Percentiles rank a stretch among this genome's conserved stretches.
Conservation (phyloP, 2,329 filamentous ascomycete species). For the Paraphaeosphaeria minitans region DNA sequence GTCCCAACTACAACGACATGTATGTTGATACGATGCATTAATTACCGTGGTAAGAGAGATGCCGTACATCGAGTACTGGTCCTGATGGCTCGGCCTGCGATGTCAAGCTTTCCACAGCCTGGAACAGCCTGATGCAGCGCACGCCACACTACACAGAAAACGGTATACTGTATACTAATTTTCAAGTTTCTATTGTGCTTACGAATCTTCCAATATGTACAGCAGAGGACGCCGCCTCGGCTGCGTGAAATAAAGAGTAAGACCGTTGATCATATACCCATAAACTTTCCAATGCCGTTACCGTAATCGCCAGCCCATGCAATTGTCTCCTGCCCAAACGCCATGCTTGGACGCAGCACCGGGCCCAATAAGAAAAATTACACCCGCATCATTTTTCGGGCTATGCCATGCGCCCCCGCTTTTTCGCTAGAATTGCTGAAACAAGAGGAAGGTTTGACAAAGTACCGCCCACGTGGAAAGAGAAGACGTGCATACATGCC, state of each 20-base stretch:
- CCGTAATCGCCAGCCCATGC: constrained; percentile 29
- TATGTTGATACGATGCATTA: no score
- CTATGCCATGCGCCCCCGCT: constrained; percentile 25
- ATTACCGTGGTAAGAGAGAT: no score
- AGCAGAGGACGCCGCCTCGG: background rate
- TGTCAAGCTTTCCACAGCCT: no score
- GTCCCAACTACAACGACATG: background rate
- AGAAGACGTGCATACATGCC: background rate
- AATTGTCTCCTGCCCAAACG: constrained; percentile 36
- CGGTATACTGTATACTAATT: background rate
- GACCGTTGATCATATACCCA: constrained; percentile 3
- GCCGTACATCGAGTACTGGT: no score
- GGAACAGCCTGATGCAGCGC: background rate
- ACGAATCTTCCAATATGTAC: background rate
- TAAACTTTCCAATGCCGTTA: constrained; percentile 13
- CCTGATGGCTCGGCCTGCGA: no score
- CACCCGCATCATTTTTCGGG: constrained; percentile 8
- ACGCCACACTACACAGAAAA: background rate
- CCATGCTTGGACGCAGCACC: constrained; percentile 36
- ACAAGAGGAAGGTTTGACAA: constrained; percentile 9
- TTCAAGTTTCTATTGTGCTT: background rate
- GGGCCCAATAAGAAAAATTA: constrained; percentile 13
- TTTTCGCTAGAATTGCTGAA: constrained; percentile 21
- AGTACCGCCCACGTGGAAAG: background rate
- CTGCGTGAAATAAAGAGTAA: background rate